These are phyloP conservation scores for Lolium multiflorum DNA, from an alignment of 176 grass and related monocot species.

Conservation along the genomic window DNA sequence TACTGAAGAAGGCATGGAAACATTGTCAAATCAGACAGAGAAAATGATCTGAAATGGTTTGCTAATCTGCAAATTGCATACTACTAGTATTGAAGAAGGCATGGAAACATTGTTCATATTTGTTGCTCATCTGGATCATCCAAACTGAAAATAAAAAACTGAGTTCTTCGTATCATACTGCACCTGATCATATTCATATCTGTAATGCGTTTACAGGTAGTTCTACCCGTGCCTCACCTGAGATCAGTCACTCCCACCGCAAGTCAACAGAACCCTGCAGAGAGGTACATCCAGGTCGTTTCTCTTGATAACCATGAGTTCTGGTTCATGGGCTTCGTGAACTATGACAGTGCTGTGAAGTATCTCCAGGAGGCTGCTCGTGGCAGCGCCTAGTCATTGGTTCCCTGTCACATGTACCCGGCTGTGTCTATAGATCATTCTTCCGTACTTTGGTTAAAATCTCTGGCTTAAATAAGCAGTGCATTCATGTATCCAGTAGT, in stretches of 20 bases:
- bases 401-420: not conserved
- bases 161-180: not conserved
- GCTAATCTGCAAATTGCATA: not conserved
- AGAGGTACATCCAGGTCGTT: constrained; percentile 60
- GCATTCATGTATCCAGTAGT: constrained; percentile 13
- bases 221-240: constrained; percentile 50
- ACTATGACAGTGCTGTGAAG: constrained; percentile 59
- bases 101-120: not conserved
- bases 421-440: constrained; percentile 11
- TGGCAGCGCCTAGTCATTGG: constrained; percentile 29
- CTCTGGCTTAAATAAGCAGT: not conserved
- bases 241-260: constrained; percentile 50
- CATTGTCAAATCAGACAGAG: not conserved
- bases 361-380: constrained; percentile 48
- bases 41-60: not conserved
- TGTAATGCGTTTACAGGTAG: constrained; percentile 32
- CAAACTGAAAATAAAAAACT: not conserved
- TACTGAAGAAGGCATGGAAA: not conserved
- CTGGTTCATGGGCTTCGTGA: constrained; percentile 67
- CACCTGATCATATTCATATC: constrained; percentile 29
- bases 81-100: not conserved
- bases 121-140: not conserved
- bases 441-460: constrained; percentile 23
- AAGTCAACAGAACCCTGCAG: constrained; percentile 53
- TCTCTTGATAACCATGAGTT: constrained; percentile 58